Conservation (phyloP, 495 filamentous ascomycete species). For the Amphirosellinia nigrospora region DNA sequence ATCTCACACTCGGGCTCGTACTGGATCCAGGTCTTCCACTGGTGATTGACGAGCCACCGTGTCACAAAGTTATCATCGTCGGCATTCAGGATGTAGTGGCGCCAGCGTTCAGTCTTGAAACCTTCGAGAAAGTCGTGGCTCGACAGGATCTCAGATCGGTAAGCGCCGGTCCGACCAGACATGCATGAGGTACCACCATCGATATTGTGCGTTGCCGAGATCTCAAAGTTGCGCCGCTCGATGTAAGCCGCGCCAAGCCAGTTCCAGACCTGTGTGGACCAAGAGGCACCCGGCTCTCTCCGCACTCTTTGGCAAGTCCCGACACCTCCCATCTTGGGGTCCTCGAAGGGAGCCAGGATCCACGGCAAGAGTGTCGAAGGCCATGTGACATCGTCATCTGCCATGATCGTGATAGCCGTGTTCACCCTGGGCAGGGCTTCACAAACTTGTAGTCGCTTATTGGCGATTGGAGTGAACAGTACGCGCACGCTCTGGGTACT, state of each 20-base stretch:
- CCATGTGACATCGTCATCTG: constrained; percentile 65
- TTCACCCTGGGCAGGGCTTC: constrained; percentile 47
- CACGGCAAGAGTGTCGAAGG: constrained; percentile 51
- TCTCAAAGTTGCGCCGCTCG: constrained; percentile 64
- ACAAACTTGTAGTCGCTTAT: constrained; percentile 58
- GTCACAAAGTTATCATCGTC: constrained; percentile 78
- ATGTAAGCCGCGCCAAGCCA: constrained; percentile 61
- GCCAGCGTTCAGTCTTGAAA: constrained; percentile 64
- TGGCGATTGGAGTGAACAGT: constrained; percentile 43
- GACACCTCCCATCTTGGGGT: constrained; percentile 56
- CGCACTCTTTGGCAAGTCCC: constrained; percentile 59
- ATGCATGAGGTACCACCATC: constrained; percentile 64
- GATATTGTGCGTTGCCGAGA: constrained; percentile 57
- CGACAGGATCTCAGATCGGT: constrained; percentile 55
- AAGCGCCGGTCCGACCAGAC: constrained; percentile 58
- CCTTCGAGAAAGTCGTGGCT: constrained; percentile 52
- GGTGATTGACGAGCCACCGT: constrained; percentile 61
- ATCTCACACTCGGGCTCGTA: constrained; percentile 62
- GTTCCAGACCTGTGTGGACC: constrained; percentile 52
- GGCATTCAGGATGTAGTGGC: constrained; percentile 58
- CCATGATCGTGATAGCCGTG: constrained; percentile 55
- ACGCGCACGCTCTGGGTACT: constrained; percentile 47
- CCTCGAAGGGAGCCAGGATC: constrained; percentile 59
- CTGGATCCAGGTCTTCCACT: constrained; percentile 68
- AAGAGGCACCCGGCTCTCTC: constrained; percentile 40